These are phyloP conservation scores for Amanita rubescens DNA, from an alignment of 768 basidiomycete species.

Conservation along the genomic window DNA sequence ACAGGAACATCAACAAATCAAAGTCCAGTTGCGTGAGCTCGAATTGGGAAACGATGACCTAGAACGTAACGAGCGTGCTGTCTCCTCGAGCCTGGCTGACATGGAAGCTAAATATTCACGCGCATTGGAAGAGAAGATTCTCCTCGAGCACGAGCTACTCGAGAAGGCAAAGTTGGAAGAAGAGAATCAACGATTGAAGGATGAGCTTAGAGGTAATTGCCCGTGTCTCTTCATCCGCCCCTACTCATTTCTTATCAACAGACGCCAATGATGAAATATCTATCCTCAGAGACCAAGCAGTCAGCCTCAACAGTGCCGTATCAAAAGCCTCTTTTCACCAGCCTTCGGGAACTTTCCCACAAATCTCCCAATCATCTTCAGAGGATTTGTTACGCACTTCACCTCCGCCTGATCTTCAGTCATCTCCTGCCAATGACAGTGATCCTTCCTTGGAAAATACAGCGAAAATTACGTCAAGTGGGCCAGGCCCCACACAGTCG, in stretches of 20 bases:
- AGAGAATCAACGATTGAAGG: conserved; percentile 83
- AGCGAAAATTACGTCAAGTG: conserved; percentile 31
- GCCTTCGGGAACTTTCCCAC: conserved; percentile 23
- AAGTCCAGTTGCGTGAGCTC: conserved; percentile 75
- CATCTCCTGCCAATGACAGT: conserved; percentile 38
- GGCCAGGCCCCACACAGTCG: conserved; percentile 44
- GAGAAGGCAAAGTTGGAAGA: conserved; percentile 89
- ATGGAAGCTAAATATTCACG: conserved; percentile 85
- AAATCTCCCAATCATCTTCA: conserved; percentile 29
- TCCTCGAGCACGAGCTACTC: conserved; percentile 91
- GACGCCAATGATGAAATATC: conserved; percentile 82
- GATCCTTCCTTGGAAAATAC: conserved; percentile 28
- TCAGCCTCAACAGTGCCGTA: conserved; percentile 25
- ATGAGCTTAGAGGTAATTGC: conserved; percentile 80
- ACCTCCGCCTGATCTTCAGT: conserved; percentile 53
- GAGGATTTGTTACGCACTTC: conserved; percentile 53
- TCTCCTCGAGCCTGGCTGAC: conserved; percentile 74
- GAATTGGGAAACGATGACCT: conserved; percentile 99
- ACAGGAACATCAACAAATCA: conserved; percentile 62
- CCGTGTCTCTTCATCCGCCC: neutral
- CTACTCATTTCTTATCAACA: conserved; percentile 24
- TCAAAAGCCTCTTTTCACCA: conserved; percentile 23
- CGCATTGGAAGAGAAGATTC: conserved; percentile 92
- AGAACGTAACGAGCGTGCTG: conserved; percentile 88
- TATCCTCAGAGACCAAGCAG: conserved; percentile 72